Conservation (phyloP, 805 yeast genomes). For the Nakazawaea ishiwadae region DNA sequence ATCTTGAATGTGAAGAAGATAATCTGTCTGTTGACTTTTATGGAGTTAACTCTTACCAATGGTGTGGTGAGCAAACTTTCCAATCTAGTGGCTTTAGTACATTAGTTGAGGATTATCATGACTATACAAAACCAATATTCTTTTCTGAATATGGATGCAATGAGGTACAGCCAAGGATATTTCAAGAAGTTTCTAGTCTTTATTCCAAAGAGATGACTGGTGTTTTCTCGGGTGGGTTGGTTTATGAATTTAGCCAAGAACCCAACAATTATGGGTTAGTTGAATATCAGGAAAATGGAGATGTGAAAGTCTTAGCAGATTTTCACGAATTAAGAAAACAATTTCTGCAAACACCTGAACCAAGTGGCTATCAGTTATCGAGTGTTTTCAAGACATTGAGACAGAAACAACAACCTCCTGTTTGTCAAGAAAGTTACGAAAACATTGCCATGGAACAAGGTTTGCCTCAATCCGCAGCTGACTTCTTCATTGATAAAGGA, state of each 20-base stretch:
- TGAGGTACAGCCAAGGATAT: slow-evolving; percentile 68
- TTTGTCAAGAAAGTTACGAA: slow-evolving; percentile 35
- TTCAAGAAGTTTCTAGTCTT: slow-evolving; percentile 70
- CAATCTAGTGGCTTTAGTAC: slow-evolving; percentile 67
- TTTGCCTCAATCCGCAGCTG: slow-evolving; percentile 40
- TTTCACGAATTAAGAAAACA: slow-evolving; percentile 39
- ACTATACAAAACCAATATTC: slow-evolving; percentile 73
- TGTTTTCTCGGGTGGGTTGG: slow-evolving; percentile 81
- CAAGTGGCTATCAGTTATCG: slow-evolving; percentile 17
- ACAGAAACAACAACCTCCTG: slow-evolving; percentile 13
- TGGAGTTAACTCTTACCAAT: slow-evolving; percentile 78
- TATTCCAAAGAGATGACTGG: slow-evolving; percentile 69
- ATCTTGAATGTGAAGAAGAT: slow-evolving; percentile 66
- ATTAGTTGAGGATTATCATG: slow-evolving; percentile 67
- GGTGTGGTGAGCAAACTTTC: slow-evolving; percentile 87
- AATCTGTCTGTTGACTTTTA: slow-evolving; percentile 69
- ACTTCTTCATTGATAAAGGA: slow-evolving; percentile 43
- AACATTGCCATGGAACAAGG: slow-evolving; percentile 38
- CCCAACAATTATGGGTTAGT: slow-evolving; percentile 78
- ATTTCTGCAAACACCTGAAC: slow-evolving; percentile 30
- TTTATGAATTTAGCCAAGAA: slow-evolving; percentile 77
- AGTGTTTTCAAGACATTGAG: slow-evolving; percentile 20
- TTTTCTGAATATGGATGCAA: slow-evolving; percentile 93
- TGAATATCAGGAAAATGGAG: slow-evolving; percentile 35
- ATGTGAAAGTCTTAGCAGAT: slow-evolving; percentile 39